Evolutionary conservation across 2,329 filamentous ascomycete species (phyloP).

Genomic region (Fusarium graminum): DNA sequence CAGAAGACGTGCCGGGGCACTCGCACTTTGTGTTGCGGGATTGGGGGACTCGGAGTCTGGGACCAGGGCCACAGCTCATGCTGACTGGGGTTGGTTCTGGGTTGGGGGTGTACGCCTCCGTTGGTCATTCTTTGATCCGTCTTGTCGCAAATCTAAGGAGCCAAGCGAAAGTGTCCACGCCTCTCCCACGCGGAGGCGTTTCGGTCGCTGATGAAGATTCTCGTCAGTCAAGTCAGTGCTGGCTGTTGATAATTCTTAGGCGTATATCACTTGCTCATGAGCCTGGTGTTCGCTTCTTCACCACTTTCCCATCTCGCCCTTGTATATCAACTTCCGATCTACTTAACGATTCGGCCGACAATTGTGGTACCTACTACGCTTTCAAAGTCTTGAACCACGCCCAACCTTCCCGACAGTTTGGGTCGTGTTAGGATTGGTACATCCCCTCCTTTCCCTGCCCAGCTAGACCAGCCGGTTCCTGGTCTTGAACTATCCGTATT

Average conservation of each 20-base stretch:
- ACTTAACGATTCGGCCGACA: conserved; percentile 37
- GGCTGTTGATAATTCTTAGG: conserved; percentile 15
- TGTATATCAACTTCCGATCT: conserved; percentile 21
- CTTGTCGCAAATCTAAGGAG: conserved; percentile 47
- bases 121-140: conserved; percentile 44
- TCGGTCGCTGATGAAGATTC: conserved; percentile 37
- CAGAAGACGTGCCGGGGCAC: conserved; percentile 37
- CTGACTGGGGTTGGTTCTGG: neutral
- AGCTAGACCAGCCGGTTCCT: conserved; percentile 47
- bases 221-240: conserved; percentile 24
- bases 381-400: conserved; percentile 28
- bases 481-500: conserved; percentile 48
- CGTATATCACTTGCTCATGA: conserved; percentile 36
- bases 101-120: conserved; percentile 32
- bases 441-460: conserved; percentile 43
- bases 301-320: conserved; percentile 10
- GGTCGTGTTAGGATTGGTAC: conserved; percentile 51
- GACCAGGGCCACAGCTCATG: conserved; percentile 3
- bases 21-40: conserved; percentile 42
- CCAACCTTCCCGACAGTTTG: conserved; percentile 49
- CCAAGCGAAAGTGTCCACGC: conserved; percentile 30
- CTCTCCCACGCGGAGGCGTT: conserved; percentile 34
- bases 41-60: conserved; percentile 25
- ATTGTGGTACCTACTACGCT: conserved; percentile 34
- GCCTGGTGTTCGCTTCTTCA: conserved; percentile 23